A percentile compares a stretch with the other conserved stretches of the same genome.
phyloP scores from a whole-genome alignment of 2,329 filamentous ascomycete genomes.

The Neofusicoccum umdonicola region DNA sequence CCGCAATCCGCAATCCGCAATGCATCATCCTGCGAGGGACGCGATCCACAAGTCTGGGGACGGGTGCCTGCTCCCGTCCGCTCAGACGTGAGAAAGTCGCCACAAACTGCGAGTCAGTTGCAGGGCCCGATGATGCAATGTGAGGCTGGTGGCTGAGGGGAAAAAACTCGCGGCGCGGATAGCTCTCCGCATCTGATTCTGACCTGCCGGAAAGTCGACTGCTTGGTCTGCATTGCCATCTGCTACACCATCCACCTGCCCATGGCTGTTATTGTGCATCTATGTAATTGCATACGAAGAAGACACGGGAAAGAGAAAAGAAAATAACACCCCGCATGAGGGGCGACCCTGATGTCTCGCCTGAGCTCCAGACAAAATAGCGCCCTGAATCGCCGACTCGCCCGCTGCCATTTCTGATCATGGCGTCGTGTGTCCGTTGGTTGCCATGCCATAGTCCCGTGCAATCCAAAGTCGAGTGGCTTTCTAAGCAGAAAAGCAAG shows the following conservation, averaged over 20 bases:
- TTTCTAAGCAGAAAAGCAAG: conserved; percentile 13
- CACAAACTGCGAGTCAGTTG: neutral
- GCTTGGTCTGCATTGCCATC: too few relatives aligned
- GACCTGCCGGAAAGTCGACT: neutral
- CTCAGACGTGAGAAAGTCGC: neutral
- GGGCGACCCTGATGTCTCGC: neutral
- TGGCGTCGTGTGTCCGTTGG: neutral
- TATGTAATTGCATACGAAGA: conserved; percentile 7
- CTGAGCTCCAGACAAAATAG: conserved; percentile 4
- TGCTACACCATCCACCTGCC: neutral
- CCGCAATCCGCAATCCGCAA: neutral
- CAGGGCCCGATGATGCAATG: conserved; percentile 1
- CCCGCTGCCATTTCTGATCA: conserved; percentile 4
- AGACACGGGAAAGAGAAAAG: conserved; percentile 10
- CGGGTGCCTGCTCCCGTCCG: neutral
- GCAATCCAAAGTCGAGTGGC: conserved; percentile 3
- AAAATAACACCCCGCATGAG: neutral
- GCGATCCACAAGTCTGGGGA: neutral
- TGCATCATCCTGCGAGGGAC: neutral
- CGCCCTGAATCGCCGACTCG: conserved; percentile 10
- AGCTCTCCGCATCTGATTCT: neutral
- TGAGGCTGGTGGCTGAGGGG: too few relatives aligned
- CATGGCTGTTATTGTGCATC: conserved; percentile 3
- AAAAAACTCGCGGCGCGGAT: neutral
- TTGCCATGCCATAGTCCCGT: neutral